These are phyloP conservation scores for Cynara cardunculus DNA, from an alignment of 129 eudicot species.

Conservation along the genomic window DNA sequence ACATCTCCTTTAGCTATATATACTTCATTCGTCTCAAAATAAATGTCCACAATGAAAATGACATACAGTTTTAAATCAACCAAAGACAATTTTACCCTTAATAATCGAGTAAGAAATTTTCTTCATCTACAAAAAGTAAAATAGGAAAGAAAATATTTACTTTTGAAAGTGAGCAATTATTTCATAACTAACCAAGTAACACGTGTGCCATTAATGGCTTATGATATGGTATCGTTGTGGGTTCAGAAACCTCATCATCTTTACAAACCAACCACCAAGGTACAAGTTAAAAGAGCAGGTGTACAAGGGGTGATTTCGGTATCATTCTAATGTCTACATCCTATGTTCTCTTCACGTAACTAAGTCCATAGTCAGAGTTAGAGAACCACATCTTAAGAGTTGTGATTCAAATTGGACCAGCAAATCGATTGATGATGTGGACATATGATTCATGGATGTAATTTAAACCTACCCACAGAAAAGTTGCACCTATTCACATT, in stretches of 20 bases:
- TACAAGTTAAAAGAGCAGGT: background rate
- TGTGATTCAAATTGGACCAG: conserved; percentile 13
- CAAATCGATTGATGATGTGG: conserved; percentile 23
- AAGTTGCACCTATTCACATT: conserved; percentile 18
- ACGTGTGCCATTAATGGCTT: too few relatives aligned
- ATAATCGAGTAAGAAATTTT: too few relatives aligned
- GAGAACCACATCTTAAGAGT: background rate
- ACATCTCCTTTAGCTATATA: too few relatives aligned
- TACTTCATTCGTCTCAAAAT: too few relatives aligned
- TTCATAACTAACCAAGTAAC: too few relatives aligned
- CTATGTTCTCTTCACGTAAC: background rate
- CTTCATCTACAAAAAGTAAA: too few relatives aligned
- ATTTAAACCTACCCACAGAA: conserved; percentile 23
- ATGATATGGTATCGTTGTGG: background rate
- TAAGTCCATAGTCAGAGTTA: too few relatives aligned
- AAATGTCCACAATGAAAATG: too few relatives aligned
- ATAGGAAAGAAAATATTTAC: too few relatives aligned
- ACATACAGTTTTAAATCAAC: too few relatives aligned
- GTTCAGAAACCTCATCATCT: background rate
- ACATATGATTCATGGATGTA: conserved; percentile 21
- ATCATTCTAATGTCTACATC: background rate
- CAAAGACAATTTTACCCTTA: too few relatives aligned
- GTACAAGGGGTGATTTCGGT: background rate
- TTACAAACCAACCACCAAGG: background rate
- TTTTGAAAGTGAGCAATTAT: too few relatives aligned